Conservation (phyloP, 208 protist species). For the Trypanosoma rangeli region DNA sequence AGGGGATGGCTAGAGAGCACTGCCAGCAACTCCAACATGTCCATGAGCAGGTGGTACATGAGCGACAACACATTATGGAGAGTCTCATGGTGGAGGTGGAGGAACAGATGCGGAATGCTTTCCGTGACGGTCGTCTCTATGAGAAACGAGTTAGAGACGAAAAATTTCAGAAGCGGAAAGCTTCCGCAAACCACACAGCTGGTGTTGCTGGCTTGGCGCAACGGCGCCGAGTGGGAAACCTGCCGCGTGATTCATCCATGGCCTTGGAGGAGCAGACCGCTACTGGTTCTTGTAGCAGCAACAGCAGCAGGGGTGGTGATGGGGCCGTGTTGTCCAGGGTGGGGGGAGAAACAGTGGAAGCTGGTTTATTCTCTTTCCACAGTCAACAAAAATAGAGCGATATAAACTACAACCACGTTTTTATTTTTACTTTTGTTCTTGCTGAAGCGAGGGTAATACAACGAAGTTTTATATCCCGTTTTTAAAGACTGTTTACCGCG, state of each 20-base stretch:
- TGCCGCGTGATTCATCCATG: background rate
- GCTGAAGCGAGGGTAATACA: background rate
- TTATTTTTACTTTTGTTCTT: slow-evolving; percentile 3
- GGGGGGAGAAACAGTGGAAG: background rate
- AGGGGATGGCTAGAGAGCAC: slow-evolving; percentile 64
- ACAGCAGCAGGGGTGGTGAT: slow-evolving; percentile 3
- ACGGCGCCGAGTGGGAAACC: background rate
- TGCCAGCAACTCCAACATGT: slow-evolving; percentile 60
- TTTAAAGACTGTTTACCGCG: background rate
- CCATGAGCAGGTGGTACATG: slow-evolving; percentile 72
- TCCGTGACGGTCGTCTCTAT: slow-evolving; percentile 64
- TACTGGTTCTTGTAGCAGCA: background rate
- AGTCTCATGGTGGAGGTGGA: slow-evolving; percentile 71
- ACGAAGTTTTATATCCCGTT: background rate
- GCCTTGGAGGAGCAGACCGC: background rate
- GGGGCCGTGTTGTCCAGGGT: background rate
- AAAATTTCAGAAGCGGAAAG: slow-evolving; percentile 17
- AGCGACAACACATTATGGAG: slow-evolving; percentile 63
- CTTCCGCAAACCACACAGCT: background rate
- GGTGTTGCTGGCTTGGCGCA: background rate
- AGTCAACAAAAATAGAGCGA: background rate
- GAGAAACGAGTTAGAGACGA: slow-evolving; percentile 33
- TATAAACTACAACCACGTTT: background rate
- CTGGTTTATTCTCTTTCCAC: background rate
- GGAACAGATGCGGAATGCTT: slow-evolving; percentile 69